These are phyloP conservation scores for Bacidia rubella DNA, from an alignment of 495 filamentous ascomycete species.

Conservation along the genomic window DNA sequence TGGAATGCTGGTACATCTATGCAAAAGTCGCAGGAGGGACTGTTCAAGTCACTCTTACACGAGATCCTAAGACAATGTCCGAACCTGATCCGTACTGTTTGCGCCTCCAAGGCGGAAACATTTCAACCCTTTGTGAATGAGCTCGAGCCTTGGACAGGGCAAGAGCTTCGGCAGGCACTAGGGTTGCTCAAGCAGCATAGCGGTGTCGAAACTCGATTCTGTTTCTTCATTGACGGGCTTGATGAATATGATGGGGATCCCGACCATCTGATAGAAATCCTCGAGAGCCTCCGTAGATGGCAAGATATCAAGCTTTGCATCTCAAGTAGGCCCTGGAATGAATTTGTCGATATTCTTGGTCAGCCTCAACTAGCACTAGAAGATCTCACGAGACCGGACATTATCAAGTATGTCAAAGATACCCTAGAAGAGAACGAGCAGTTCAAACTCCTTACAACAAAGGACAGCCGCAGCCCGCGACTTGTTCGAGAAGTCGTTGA, in stretches of 20 bases:
- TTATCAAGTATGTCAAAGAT: not conserved
- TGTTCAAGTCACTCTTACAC: constrained; percentile 30
- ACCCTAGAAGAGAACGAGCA: not conserved
- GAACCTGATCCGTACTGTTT: constrained; percentile 21
- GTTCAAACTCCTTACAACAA: not conserved
- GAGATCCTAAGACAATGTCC: constrained; percentile 25
- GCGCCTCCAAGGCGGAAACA: not conserved
- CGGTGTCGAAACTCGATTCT: constrained; percentile 16
- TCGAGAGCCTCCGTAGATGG: constrained; percentile 9
- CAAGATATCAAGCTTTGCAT: constrained; percentile 33
- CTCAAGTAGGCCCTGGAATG: constrained; percentile 36
- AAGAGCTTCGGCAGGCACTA: not conserved
- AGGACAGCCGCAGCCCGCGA: not conserved
- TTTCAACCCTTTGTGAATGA: no score
- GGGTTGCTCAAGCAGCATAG: not conserved
- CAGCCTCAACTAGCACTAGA: constrained; percentile 1
- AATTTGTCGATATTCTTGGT: constrained; percentile 28
- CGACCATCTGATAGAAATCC: constrained; percentile 15
- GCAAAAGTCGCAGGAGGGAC: constrained; percentile 31
- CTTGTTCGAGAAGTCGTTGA: constrained; percentile 17
- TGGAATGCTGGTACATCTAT: constrained; percentile 28
- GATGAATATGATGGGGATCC: constrained; percentile 25
- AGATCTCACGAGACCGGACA: constrained; percentile 5
- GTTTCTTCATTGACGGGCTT: constrained; percentile 37
- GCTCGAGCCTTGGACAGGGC: not conserved